Percentiles rank a stretch among this genome's conserved stretches.
Evolutionary conservation across 805 yeast genomes (phyloP).

Genomic region (Lipomyces kockii): DNA sequence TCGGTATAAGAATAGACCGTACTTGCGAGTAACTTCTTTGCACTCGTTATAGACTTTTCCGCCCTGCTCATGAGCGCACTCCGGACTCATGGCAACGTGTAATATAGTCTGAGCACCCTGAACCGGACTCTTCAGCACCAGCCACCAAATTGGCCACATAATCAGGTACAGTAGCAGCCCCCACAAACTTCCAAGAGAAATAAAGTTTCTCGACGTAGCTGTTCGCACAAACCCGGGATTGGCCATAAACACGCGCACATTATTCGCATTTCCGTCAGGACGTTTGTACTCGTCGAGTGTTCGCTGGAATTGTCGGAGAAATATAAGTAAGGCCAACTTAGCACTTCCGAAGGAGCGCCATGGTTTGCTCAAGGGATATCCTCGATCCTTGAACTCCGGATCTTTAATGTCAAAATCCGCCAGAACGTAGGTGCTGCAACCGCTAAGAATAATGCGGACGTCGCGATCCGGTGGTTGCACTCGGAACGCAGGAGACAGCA

Average conservation of each 20-base stretch:
- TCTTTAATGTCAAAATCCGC: constrained; percentile 68
- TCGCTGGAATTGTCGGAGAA: constrained; percentile 79
- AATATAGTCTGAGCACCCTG: constrained; percentile 82
- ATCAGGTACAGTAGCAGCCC: constrained; percentile 65
- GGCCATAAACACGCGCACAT: constrained; percentile 71
- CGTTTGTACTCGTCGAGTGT: constrained; percentile 62
- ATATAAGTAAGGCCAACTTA: constrained; percentile 73
- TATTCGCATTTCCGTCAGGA: constrained; percentile 68
- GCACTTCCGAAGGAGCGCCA: constrained; percentile 82
- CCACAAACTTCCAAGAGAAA: constrained; percentile 74
- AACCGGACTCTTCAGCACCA: constrained; percentile 71
- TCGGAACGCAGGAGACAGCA: constrained; percentile 80
- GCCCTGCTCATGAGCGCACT: constrained; percentile 62
- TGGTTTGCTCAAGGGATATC: constrained; percentile 66
- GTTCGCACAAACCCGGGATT: constrained; percentile 95
- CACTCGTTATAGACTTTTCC: constrained; percentile 80
- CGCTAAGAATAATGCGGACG: constrained; percentile 77
- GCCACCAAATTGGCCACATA: constrained; percentile 80
- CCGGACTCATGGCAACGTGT: constrained; percentile 73
- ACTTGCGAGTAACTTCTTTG: constrained; percentile 41
- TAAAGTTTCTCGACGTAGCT: constrained; percentile 76
- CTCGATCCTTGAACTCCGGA: constrained; percentile 63
- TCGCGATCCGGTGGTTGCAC: constrained; percentile 95
- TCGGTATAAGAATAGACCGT: background rate
- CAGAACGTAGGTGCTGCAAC: constrained; percentile 77